Evolutionary conservation across 768 basidiomycete species (phyloP).

Genomic region (Phanerochaete carnosa): DNA sequence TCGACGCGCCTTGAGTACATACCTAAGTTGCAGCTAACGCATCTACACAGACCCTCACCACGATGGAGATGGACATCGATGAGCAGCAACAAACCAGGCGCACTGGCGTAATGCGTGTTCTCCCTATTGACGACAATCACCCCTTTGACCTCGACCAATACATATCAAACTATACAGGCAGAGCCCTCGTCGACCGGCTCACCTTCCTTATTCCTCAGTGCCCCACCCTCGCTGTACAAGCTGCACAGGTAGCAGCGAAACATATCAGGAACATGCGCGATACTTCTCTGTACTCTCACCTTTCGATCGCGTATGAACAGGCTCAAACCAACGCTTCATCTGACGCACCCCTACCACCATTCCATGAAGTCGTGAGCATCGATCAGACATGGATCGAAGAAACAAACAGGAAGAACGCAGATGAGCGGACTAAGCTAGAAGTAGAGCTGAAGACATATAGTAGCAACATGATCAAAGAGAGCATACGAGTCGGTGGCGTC

Average conservation of each 20-base stretch:
- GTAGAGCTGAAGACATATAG: conserved; percentile 93
- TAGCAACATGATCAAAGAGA: conserved; percentile 98
- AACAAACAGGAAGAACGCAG: conserved; percentile 56
- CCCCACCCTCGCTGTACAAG: conserved; percentile 69
- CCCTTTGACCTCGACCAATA: conserved; percentile 87
- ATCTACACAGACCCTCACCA: not conserved
- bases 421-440: conserved; percentile 82
- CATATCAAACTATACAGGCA: conserved; percentile 73
- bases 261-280: conserved; percentile 70
- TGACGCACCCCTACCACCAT: conserved; percentile 41
- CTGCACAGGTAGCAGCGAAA: conserved; percentile 62
- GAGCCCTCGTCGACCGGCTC: conserved; percentile 72
- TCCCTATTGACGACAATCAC: conserved; percentile 66
- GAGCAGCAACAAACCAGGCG: not conserved
- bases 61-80: conserved; percentile 7
- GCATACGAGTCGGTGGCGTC: conserved; percentile 69
- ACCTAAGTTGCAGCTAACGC: not conserved
- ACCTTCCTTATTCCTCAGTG: conserved; percentile 61
- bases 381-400: conserved; percentile 78
- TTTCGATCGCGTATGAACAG: conserved; percentile 55
- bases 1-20: not conserved
- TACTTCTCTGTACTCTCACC: conserved; percentile 50
- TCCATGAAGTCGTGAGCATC: conserved; percentile 45
- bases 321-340: conserved; percentile 25
- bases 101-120: not conserved